Conservation (phyloP, 2,329 filamentous ascomycete genomes). For the Calonectria honghensis region DNA sequence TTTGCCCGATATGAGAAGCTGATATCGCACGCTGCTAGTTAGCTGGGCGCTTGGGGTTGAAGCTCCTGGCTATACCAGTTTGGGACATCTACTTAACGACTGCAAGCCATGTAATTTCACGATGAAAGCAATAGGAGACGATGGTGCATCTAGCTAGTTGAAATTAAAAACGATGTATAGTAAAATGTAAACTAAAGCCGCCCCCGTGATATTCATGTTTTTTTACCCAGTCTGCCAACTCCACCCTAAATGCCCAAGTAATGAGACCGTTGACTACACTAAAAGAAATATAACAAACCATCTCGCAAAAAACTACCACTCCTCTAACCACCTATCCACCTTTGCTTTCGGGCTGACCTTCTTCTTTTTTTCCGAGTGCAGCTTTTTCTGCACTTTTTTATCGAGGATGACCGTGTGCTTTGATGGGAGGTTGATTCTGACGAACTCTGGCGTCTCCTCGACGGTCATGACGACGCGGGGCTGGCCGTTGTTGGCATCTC, state of each 20-base stretch:
- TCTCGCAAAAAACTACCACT: slow-evolving; percentile 17
- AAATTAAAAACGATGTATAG: not conserved
- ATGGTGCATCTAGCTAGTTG: not conserved
- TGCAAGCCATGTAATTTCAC: not conserved
- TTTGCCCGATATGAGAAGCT: not conserved
- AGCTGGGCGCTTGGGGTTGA: slow-evolving; percentile 20
- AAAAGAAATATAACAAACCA: not conserved
- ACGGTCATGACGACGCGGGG: slow-evolving; percentile 7
- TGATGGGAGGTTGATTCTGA: slow-evolving; percentile 38
- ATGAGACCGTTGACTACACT: not conserved
- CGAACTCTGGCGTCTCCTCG: slow-evolving; percentile 15
- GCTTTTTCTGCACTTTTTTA: slow-evolving; percentile 45
- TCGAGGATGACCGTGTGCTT: slow-evolving; percentile 38
- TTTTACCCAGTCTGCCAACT: slow-evolving; percentile 7
- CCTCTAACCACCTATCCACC: slow-evolving; percentile 49
- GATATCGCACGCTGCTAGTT: not conserved
- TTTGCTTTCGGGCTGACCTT: slow-evolving; percentile 46
- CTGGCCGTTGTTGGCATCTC: not conserved
- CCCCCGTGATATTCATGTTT: not conserved
- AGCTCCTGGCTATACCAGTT: not conserved
- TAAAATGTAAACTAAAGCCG: not conserved
- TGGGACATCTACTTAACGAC: not conserved
- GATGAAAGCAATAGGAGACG: not conserved
- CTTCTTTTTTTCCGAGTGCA: slow-evolving; percentile 46
- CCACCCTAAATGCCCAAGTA: not conserved